A percentile compares a stretch with the other conserved stretches of the same genome.
phyloP scores from a whole-genome alignment of 495 filamentous ascomycete genomes.

The Penicillium pulvis region DNA sequence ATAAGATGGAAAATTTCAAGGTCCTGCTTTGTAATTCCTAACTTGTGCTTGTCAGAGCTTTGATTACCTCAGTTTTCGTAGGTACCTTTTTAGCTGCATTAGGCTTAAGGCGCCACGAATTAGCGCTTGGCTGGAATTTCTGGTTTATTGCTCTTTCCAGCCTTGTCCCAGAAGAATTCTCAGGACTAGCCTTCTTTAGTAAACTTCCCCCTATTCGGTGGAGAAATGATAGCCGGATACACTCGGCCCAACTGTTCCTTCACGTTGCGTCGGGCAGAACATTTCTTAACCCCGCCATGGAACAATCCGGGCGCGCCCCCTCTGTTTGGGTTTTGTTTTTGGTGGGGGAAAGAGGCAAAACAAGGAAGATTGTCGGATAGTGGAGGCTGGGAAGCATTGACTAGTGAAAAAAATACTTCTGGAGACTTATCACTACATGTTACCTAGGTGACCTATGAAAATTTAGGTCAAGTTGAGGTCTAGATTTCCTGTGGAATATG shows the following conservation, averaged over 20 bases:
- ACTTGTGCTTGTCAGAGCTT: neutral
- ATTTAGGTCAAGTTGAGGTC: neutral
- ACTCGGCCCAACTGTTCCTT: conserved; percentile 20
- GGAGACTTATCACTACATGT: neutral
- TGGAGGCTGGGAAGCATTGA: neutral
- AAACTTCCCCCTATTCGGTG: conserved; percentile 4
- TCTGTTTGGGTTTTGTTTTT: conserved; percentile 5
- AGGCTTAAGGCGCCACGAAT: neutral
- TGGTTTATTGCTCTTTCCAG: conserved; percentile 5
- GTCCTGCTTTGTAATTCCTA: too few species aligned
- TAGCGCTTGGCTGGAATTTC: neutral
- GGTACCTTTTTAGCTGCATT: neutral
- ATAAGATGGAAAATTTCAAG: neutral
- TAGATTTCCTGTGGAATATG: conserved; percentile 3
- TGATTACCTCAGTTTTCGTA: neutral
- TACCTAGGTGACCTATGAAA: neutral
- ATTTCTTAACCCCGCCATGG: conserved; percentile 20
- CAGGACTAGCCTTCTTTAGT: neutral
- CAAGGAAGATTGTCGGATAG: neutral
- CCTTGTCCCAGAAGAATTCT: neutral
- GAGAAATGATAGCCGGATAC: conserved; percentile 20
- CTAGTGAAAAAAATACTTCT: neutral
- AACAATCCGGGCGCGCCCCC: conserved; percentile 16
- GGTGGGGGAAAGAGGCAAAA: conserved; percentile 4
- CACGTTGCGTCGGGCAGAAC: conserved; percentile 14